Evolutionary conservation across 345 rosid genomes (phyloP).

Genomic region (Kernera saxatilis): DNA sequence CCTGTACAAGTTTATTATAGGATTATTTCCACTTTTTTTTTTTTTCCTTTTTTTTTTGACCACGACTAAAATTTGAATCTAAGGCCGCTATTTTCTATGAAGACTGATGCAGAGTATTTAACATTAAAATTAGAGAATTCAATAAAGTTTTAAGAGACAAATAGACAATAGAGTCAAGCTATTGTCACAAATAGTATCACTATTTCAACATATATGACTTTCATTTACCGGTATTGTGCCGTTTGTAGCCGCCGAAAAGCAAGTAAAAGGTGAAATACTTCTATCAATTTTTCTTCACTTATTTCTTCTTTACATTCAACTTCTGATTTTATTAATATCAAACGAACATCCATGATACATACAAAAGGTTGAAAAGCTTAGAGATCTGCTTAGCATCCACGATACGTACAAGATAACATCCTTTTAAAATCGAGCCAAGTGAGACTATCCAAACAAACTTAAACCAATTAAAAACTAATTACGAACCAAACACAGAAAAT

Average conservation of each 20-base stretch:
- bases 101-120: neutral
- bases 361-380: too few relatives aligned
- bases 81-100: neutral
- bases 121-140: neutral
- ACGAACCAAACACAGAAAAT: too few relatives aligned
- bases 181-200: neutral
- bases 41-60: neutral
- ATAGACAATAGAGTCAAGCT: neutral
- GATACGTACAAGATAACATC: too few relatives aligned
- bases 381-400: too few relatives aligned
- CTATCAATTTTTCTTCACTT: too few relatives aligned
- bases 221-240: neutral
- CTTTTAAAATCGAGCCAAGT: too few relatives aligned
- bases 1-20: too few relatives aligned
- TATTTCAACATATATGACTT: neutral
- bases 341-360: too few relatives aligned
- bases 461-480: too few relatives aligned
- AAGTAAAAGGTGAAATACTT: neutral
- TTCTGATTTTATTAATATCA: neutral
- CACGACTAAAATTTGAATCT: neutral
- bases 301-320: too few relatives aligned
- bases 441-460: too few relatives aligned
- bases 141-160: neutral
- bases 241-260: neutral
- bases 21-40: neutral